These are phyloP conservation scores for Ilex aquifolium DNA, from an alignment of 257 asterid species.

Conservation along the genomic window DNA sequence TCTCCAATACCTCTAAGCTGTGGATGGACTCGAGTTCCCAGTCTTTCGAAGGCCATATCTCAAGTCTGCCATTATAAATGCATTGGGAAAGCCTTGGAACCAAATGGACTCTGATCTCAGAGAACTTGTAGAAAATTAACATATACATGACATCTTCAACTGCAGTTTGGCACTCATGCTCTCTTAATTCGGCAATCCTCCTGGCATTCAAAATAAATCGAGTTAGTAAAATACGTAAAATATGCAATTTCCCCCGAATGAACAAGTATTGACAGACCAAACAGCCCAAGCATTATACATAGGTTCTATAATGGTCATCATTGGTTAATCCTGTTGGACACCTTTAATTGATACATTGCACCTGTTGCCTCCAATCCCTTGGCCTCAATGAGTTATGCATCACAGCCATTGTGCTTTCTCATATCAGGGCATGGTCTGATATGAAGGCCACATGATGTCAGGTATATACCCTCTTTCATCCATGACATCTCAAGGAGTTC, in stretches of 20 bases:
- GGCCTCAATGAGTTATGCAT: too few relatives aligned
- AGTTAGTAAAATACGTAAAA: slow-evolving; percentile 22
- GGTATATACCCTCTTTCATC: too few relatives aligned
- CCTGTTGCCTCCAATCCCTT: too few relatives aligned
- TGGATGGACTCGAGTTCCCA: slow-evolving; percentile 91
- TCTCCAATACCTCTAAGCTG: slow-evolving; percentile 51
- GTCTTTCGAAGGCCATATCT: slow-evolving; percentile 72
- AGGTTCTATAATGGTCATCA: too few relatives aligned
- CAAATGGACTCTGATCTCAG: slow-evolving; percentile 56
- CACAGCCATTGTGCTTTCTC: too few relatives aligned
- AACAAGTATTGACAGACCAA: too few relatives aligned
- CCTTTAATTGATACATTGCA: too few relatives aligned
- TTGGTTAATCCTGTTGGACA: too few relatives aligned
- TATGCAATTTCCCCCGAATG: not conserved
- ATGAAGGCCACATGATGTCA: too few relatives aligned
- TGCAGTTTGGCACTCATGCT: slow-evolving; percentile 45
- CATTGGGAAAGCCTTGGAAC: slow-evolving; percentile 76
- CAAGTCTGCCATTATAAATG: slow-evolving; percentile 58
- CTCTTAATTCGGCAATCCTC: slow-evolving; percentile 63
- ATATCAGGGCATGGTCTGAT: too few relatives aligned
- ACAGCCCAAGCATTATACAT: too few relatives aligned
- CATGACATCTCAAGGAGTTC: too few relatives aligned
- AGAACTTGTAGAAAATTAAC: slow-evolving; percentile 46
- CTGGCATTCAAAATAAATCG: slow-evolving; percentile 30
- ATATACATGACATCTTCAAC: slow-evolving; percentile 75